Percentiles rank a stretch among this genome's conserved stretches.
Evolutionary conservation across 2,329 filamentous ascomycete species (phyloP).

Genomic region (Pezicula neosporulosa): DNA sequence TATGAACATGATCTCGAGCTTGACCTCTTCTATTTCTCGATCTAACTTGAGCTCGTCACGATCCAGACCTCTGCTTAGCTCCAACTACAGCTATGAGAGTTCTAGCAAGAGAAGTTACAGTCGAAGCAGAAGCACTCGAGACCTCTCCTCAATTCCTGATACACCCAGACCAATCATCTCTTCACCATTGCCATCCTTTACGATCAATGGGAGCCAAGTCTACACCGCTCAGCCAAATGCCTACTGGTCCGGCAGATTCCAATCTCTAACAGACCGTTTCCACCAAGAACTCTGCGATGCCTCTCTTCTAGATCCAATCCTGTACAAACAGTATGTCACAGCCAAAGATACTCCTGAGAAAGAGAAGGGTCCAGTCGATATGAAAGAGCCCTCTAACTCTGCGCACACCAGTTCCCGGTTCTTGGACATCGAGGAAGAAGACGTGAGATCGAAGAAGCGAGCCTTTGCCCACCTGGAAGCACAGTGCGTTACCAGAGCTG

Average conservation of each 20-base stretch:
- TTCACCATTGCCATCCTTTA: constrained; percentile 2
- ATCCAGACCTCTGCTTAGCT: background rate
- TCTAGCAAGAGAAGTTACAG: background rate
- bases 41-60: constrained; percentile 4
- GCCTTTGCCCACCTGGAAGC: constrained; percentile 44
- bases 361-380: background rate
- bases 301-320: background rate
- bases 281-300: constrained; percentile 37
- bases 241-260: constrained; percentile 63
- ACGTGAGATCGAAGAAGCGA: constrained; percentile 39
- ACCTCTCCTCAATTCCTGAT: background rate
- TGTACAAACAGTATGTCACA: constrained; percentile 4
- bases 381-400: background rate
- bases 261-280: constrained; percentile 52
- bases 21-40: constrained; percentile 43
- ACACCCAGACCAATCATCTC: constrained; percentile 7
- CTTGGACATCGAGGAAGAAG: constrained; percentile 22
- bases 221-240: constrained; percentile 40
- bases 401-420: too few relatives aligned
- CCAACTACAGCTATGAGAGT: too few relatives aligned
- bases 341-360: background rate
- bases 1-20: constrained; percentile 39
- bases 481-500: constrained; percentile 44
- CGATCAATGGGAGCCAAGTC: constrained; percentile 29
- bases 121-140: background rate